Evolutionary conservation across 2,329 filamentous ascomycete genomes (phyloP).

Genomic region (Ceratocystis ficicola): DNA sequence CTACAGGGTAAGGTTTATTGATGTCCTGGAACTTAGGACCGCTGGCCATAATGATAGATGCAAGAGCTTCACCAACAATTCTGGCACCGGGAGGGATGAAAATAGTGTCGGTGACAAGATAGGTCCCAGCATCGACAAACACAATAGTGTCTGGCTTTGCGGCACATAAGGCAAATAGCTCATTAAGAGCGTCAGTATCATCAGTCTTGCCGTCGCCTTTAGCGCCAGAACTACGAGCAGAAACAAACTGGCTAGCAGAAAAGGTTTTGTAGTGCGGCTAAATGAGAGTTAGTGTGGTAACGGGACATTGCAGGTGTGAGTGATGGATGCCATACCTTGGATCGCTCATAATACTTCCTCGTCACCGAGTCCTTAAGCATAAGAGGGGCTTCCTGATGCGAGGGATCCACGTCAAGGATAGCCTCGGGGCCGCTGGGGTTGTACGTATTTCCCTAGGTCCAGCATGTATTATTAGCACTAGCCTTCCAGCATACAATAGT

Average conservation of each 20-base stretch:
- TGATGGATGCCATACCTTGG: conserved; percentile 36
- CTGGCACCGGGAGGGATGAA: conserved; percentile 38
- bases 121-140: conserved; percentile 50
- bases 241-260: conserved; percentile 49
- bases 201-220: conserved; percentile 63
- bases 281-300: neutral
- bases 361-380: conserved; percentile 39
- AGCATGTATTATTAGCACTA: neutral
- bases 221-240: conserved; percentile 54
- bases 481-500: neutral
- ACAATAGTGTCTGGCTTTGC: conserved; percentile 43
- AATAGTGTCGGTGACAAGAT: conserved; percentile 46
- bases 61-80: conserved; percentile 49
- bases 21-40: conserved; percentile 46
- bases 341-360: conserved; percentile 52
- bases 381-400: conserved; percentile 38
- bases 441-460: conserved; percentile 53
- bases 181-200: conserved; percentile 59
- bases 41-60: conserved; percentile 42
- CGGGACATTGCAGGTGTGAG: neutral
- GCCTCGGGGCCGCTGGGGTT: conserved; percentile 34
- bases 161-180: conserved; percentile 43
- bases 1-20: conserved; percentile 48
- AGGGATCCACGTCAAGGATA: conserved; percentile 38
- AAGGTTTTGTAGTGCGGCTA: conserved; percentile 56